A percentile compares a stretch with the other conserved stretches of the same genome.
Conservation (phyloP, 2,329 filamentous ascomycete genomes). For the Xylaria sp. region DNA sequence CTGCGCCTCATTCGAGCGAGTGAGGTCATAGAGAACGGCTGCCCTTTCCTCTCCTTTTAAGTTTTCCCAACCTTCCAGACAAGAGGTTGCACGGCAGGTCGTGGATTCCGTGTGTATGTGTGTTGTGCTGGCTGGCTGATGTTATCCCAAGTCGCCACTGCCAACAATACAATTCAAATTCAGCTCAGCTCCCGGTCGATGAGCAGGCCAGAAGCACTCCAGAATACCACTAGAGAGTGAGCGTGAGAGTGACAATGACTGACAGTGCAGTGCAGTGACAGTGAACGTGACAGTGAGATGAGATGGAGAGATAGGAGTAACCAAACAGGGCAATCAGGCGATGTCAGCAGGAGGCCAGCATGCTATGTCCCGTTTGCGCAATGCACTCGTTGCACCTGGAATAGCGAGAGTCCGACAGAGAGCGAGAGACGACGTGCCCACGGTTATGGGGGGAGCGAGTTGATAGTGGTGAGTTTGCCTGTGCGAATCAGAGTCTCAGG, state of each 20-base stretch:
- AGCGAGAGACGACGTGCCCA: not conserved
- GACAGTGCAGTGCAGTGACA: not conserved
- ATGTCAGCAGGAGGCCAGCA: not conserved
- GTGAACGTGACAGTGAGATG: not conserved
- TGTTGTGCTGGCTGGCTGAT: not conserved
- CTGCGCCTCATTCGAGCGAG: not conserved
- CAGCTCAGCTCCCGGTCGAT: not conserved
- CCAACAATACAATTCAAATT: not conserved
- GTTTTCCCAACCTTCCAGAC: not conserved
- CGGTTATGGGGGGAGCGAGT: too few relatives aligned
- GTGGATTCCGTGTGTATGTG: not conserved
- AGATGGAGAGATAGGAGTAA: not conserved
- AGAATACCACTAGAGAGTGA: not conserved
- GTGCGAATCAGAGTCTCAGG: not conserved
- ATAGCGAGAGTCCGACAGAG: not conserved
- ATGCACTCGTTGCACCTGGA: not conserved
- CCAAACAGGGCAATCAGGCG: not conserved
- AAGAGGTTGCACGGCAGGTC: not conserved
- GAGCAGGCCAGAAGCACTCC: not conserved
- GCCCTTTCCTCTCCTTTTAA: not conserved
- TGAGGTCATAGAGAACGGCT: constrained; percentile 1
- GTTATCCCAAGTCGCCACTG: not conserved
- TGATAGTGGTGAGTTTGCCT: not conserved
- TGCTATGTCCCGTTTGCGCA: not conserved
- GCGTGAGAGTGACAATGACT: not conserved